A percentile compares a stretch with the other conserved stretches of the same genome.
These are phyloP conservation scores for Bonia amplexicaulis DNA, from an alignment of 176 grass and related monocot species.

Conservation along the genomic window DNA sequence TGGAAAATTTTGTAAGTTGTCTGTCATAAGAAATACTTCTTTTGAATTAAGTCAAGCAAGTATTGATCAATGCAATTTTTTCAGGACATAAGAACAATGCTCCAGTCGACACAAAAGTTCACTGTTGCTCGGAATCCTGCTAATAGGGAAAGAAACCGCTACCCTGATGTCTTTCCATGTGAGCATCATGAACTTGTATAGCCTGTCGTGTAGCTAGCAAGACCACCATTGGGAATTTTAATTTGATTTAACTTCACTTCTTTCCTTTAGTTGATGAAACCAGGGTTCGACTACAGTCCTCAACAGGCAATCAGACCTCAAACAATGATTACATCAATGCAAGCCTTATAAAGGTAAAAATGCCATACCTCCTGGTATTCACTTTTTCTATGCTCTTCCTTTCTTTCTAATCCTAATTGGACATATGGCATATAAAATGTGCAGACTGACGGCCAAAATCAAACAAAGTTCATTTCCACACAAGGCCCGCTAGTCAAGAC, in stretches of 20 bases:
- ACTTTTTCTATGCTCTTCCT: background rate
- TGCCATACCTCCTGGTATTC: background rate
- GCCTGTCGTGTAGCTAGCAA: background rate
- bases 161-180: constrained; percentile 86
- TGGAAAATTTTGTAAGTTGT: background rate
- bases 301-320: constrained; percentile 13
- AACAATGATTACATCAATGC: constrained; percentile 82
- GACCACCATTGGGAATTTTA: background rate
- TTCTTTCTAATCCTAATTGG: background rate
- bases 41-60: background rate
- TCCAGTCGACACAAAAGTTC: constrained; percentile 8
- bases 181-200: constrained; percentile 27
- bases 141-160: constrained; percentile 78
- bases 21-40: background rate
- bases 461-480: constrained; percentile 73
- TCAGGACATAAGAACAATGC: constrained; percentile 21
- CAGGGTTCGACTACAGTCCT: constrained; percentile 39
- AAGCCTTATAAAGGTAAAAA: constrained; percentile 67
- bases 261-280: constrained; percentile 52
- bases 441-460: constrained; percentile 24
- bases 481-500: constrained; percentile 80
- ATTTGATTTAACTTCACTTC: constrained; percentile 6
- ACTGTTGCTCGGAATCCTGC: constrained; percentile 40
- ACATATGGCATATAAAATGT: constrained; percentile 9
- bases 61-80: background rate